These are phyloP conservation scores for Albizia julibrissin DNA, from an alignment of 306 rosid species.

Conservation along the genomic window DNA sequence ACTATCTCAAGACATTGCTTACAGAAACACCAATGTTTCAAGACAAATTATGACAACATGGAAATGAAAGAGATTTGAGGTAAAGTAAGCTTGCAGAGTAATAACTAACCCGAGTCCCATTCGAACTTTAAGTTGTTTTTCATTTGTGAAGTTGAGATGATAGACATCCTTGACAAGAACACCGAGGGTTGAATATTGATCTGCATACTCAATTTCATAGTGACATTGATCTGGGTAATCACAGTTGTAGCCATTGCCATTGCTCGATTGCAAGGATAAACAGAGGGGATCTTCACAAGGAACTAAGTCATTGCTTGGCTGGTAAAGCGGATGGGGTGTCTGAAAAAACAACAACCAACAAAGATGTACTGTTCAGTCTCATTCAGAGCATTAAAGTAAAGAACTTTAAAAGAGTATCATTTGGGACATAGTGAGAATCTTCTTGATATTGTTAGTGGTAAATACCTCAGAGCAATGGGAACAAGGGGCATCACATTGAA, in stretches of 20 bases:
- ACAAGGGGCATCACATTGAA: conserved; percentile 95
- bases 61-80: conserved; percentile 2
- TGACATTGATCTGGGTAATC: conserved; percentile 79
- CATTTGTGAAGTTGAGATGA: conserved; percentile 67
- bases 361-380: background rate
- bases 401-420: background rate
- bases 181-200: conserved; percentile 84
- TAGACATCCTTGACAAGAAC: conserved; percentile 80
- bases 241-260: conserved; percentile 44
- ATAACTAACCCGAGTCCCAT: conserved; percentile 79
- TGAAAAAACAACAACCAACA: conserved; percentile 42
- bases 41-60: background rate
- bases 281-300: conserved; percentile 69
- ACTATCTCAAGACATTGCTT: background rate
- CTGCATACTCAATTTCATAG: conserved; percentile 84
- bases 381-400: background rate
- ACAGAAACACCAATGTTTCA: background rate
- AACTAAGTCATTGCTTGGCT: conserved; percentile 74
- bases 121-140: conserved; percentile 59
- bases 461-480: conserved; percentile 74
- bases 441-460: background rate
- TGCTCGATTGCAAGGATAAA: conserved; percentile 52
- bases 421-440: background rate
- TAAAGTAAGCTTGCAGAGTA: conserved; percentile 15
- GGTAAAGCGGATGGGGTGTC: conserved; percentile 87